Evolutionary conservation across 352 stramenopile species (phyloP).

Genomic region (Phytophthora kernoviae): DNA sequence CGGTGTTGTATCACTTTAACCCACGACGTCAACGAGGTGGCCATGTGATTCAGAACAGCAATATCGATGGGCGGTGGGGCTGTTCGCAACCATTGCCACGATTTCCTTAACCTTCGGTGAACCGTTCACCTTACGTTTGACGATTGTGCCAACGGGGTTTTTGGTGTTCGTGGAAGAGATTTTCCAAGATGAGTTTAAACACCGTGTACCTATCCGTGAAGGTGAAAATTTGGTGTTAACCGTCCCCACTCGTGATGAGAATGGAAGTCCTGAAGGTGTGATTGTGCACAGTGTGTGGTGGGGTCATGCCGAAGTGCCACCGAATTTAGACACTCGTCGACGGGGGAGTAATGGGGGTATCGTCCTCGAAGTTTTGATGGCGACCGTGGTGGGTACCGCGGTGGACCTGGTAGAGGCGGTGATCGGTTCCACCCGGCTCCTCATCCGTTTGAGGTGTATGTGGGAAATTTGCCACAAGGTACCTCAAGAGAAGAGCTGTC

Average conservation of each 20-base stretch:
- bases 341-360: conserved; percentile 44
- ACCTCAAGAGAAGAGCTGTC: conserved; percentile 81
- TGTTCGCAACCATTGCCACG: conserved; percentile 67
- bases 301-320: conserved; percentile 76
- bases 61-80: conserved; percentile 80
- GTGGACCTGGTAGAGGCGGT: conserved; percentile 33
- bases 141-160: conserved; percentile 71
- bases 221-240: conserved; percentile 82
- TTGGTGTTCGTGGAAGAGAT: conserved; percentile 83
- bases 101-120: conserved; percentile 79
- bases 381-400: conserved; percentile 47
- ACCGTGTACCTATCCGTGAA: conserved; percentile 84
- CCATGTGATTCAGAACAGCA: conserved; percentile 83
- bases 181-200: conserved; percentile 84
- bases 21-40: conserved; percentile 65
- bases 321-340: conserved; percentile 64
- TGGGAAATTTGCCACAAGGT: conserved; percentile 81
- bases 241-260: conserved; percentile 76
- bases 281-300: conserved; percentile 86
- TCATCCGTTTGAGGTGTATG: conserved; percentile 82
- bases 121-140: conserved; percentile 78
- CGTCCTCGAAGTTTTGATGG: conserved; percentile 41
- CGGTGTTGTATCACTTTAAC: conserved; percentile 85
- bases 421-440: conserved; percentile 55
- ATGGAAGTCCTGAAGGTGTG: conserved; percentile 70